Conservation (phyloP, 768 basidiomycete species). For the Obba rivulosa region DNA sequence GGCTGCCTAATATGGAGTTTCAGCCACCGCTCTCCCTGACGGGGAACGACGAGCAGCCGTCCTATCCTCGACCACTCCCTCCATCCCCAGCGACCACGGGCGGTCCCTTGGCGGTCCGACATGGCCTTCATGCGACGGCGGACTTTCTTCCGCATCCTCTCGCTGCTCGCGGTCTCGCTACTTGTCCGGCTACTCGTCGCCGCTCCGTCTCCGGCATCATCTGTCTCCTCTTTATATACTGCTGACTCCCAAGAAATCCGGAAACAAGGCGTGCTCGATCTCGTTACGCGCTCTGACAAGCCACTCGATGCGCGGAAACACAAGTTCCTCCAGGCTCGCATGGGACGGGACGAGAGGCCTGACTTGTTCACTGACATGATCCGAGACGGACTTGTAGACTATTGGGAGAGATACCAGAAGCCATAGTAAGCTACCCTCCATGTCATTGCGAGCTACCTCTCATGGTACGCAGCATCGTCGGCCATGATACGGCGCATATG, state of each 20-base stretch:
- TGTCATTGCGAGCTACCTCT: background rate
- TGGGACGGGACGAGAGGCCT: slow-evolving; percentile 79
- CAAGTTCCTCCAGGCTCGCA: slow-evolving; percentile 80
- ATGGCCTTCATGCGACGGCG: slow-evolving; percentile 38
- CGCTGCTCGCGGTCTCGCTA: slow-evolving; percentile 30
- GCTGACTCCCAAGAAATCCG: slow-evolving; percentile 38
- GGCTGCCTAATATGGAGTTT: no score
- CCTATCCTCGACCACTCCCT: no score
- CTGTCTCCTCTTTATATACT: slow-evolving; percentile 17
- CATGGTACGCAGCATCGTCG: slow-evolving; percentile 52
- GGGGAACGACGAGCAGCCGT: no score
- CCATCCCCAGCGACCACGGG: background rate
- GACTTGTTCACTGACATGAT: slow-evolving; percentile 79
- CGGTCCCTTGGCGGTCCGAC: background rate
- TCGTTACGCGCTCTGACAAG: slow-evolving; percentile 63
- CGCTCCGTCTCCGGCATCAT: slow-evolving; percentile 18
- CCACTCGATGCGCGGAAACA: slow-evolving; percentile 85
- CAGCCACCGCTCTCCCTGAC: no score
- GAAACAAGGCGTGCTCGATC: slow-evolving; percentile 58
- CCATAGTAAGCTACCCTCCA: slow-evolving; percentile 65
- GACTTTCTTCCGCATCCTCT: slow-evolving; percentile 38
- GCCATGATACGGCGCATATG: slow-evolving; percentile 78
- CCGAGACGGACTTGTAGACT: slow-evolving; percentile 73
- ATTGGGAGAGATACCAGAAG: slow-evolving; percentile 88
- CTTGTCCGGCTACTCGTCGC: slow-evolving; percentile 36